Evolutionary conservation across 1,139 yeast genomes (phyloP), one percentile per base, ranked within the genome.

Genomic region (Saccharomyces pastorianus): DNA sequence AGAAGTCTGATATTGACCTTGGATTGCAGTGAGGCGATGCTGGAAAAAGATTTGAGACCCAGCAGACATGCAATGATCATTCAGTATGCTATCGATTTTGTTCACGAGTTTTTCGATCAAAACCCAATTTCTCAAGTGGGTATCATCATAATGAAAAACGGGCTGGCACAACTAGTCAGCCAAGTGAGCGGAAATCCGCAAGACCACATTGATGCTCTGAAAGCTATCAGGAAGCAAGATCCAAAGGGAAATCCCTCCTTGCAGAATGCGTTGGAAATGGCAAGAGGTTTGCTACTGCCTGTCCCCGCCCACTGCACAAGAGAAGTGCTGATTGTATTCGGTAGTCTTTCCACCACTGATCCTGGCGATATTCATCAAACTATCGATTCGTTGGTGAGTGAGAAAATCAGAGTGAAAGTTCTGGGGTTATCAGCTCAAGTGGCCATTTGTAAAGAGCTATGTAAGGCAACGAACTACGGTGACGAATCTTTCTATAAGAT

Each of bases 61-160:
- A 89, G 85, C 55, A 74, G 99, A 59, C 84, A 87, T 60, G 78
- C 88, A 14, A 77, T 88, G 73, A 84, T 84, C 65, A 72, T 93
- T 6, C 78, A 79, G 17, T 80, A 88, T 61, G 83, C 93, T 0
- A 81, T 81, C 53, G 96, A 89, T 47, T 93, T 93, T 68, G 82
- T 91, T 2, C 79, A 81, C 41, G 97, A 93, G 67, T 93, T 88
- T 68, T 93, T 93, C 67, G 97, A 93, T 69, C 98, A 95, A 71
- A 93, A 95, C 65, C 99, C 99, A 0, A 91, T 93, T 28, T 88
- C 97, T 0, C 98, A 93, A 69, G 69, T 93, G 55, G 96, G 96
- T 2, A 83, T 95, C 57, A 80, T 93, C 2, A 82, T 88, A 59
- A 88, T 93, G 96, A 74, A 91, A 56, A 91, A 91, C 64, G 99